A percentile compares a stretch with the other conserved stretches of the same genome.
Evolutionary conservation across 2,329 filamentous ascomycete species (phyloP).

Genomic region (Dothideomycetes sp.): DNA sequence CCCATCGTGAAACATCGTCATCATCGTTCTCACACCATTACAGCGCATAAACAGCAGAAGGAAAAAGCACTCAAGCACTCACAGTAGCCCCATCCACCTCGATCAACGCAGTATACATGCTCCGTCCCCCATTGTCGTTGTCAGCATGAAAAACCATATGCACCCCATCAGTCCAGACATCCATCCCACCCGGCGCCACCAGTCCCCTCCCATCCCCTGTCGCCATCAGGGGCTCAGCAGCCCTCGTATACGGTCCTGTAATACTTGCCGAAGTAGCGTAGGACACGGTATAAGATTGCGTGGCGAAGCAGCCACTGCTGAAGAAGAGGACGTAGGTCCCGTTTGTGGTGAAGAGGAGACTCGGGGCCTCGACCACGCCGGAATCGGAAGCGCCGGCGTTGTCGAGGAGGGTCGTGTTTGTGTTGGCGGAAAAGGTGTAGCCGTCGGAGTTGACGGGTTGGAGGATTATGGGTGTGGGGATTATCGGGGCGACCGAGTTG

Average conservation of each 20-base stretch:
- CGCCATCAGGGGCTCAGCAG: slow-evolving; percentile 14
- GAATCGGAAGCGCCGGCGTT: slow-evolving; percentile 19
- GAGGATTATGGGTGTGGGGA: slow-evolving; percentile 20
- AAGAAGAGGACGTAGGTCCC: slow-evolving; percentile 20
- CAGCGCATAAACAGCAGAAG: too few species aligned
- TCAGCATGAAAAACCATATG: slow-evolving; percentile 24
- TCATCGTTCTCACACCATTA: too few species aligned
- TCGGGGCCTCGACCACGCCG: slow-evolving; percentile 22
- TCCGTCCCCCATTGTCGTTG: slow-evolving; percentile 12
- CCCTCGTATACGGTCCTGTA: slow-evolving; percentile 15
- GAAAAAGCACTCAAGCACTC: too few species aligned
- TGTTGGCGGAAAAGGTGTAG: slow-evolving; percentile 16
- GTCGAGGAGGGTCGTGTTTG: slow-evolving; percentile 18
- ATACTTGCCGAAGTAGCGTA: slow-evolving; percentile 17
- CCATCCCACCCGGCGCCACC: slow-evolving; percentile 20
- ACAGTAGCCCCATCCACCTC: too few species aligned
- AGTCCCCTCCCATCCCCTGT: slow-evolving; percentile 17
- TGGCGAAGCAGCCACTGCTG: slow-evolving; percentile 16
- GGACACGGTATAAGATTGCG: slow-evolving; percentile 15
- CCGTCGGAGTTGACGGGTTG: slow-evolving; percentile 21
- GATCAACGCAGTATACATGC: slow-evolving; percentile 10
- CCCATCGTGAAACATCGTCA: too few species aligned
- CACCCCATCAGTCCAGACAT: slow-evolving; percentile 17
- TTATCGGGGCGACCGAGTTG: slow-evolving; percentile 18
- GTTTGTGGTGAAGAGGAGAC: slow-evolving; percentile 15